Evolutionary conservation across 2,329 filamentous ascomycete species (phyloP), one percentile per base, ranked within the genome.

Genomic region (Clonostachys solani): DNA sequence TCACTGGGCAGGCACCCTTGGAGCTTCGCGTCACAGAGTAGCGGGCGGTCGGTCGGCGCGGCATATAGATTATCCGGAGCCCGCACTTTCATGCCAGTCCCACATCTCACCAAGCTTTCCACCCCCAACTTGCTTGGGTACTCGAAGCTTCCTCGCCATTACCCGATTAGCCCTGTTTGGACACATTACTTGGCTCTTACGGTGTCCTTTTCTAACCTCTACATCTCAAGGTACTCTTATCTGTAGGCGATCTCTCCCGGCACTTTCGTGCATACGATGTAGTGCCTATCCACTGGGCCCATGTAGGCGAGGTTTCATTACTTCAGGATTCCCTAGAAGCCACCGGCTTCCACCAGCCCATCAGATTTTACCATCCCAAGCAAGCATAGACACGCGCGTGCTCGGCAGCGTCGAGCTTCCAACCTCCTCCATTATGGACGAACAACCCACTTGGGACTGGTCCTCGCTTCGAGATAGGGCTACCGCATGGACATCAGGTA

Each of bases 391-490:
- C 23, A 29, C 23, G 23, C 23, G 23, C 9, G 23, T 29, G 2
- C 23, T 29, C 23, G 23, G 10, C 23, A 29, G 10, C 23, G 23
- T 29, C 10, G 9, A 29, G 23, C 23, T 29, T 29, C 23, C 23
- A 29, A 23, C 15, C 42, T 33, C 35, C 4, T 35, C 44, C 29
- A 10, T 41, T 15, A 51, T 51, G 49, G 49, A 51, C 33, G 2
- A 40, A 15, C 40, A 46, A 19, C 41, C 47, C n/a, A 47, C 33
- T 17, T 52, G 50, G 50, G 44, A 48, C 40, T 52, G 47, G 47
- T 46, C 50, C 5, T 47, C 49, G 16, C 33, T 45, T 15, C 36
- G 29, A 12, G 43, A 44, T 13, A 45, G 41, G 23, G 23, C 23
- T 29, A 29, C 23, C 23, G 23, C 23, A 29, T 29, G 23, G 23